These are phyloP conservation scores for Flagelloscypha sp. DNA, from an alignment of 768 basidiomycete species.

Conservation along the genomic window DNA sequence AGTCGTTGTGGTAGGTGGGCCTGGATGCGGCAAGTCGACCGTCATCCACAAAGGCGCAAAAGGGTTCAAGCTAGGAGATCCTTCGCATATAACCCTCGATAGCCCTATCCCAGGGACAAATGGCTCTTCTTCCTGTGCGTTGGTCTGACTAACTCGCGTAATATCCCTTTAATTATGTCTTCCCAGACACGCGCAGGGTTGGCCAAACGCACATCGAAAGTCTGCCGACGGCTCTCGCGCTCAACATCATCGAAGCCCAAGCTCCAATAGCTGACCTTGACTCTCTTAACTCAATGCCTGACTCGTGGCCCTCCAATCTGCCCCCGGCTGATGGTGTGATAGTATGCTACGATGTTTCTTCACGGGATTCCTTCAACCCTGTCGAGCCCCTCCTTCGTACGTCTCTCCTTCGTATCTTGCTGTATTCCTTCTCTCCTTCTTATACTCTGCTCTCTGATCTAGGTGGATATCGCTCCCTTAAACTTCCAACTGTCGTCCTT, in stretches of 20 bases:
- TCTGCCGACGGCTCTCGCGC: conserved; percentile 32
- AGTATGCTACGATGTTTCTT: conserved; percentile 77
- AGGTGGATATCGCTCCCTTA: conserved; percentile 48
- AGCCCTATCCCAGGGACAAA: conserved; percentile 18
- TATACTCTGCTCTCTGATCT: conserved; percentile 9
- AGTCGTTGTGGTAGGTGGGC: conserved; percentile 71
- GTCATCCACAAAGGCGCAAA: conserved; percentile 73
- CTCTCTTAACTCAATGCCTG: conserved; percentile 16
- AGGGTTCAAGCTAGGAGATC: conserved; percentile 44
- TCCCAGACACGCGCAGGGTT: conserved; percentile 26
- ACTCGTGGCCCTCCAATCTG: conserved; percentile 43
- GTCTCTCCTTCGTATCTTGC: conserved; percentile 21
- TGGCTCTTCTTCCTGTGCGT: conserved; percentile 34
- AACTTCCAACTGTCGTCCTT: conserved; percentile 63
- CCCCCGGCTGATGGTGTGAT: conserved; percentile 70
- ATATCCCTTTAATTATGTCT: conserved; percentile 17
- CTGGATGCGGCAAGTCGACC: conserved; percentile 78
- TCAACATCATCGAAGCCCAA: conserved; percentile 51
- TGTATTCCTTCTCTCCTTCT: conserved; percentile 2
- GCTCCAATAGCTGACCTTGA: conserved; percentile 28
- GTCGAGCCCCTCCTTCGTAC: conserved; percentile 65
- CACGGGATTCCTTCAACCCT: conserved; percentile 51
- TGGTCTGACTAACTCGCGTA: conserved; percentile 3
- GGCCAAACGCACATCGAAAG: conserved; percentile 25
- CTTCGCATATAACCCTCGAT: conserved; percentile 26